These are phyloP conservation scores for Melanomma pulvis-pyrius DNA, from an alignment of 495 filamentous ascomycete genomes.

Conservation along the genomic window DNA sequence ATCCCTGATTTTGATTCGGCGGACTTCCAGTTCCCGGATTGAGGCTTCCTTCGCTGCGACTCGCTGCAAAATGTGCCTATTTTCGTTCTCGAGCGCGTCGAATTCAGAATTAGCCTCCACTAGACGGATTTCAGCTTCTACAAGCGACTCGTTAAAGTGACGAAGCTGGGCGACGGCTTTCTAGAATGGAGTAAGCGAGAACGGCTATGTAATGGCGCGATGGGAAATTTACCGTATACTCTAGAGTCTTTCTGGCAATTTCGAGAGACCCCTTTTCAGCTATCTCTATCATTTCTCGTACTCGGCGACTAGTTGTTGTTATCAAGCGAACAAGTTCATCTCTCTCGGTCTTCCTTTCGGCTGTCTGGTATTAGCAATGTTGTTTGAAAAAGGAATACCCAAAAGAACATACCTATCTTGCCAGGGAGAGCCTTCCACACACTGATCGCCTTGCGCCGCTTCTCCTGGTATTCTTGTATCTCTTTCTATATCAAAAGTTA, in stretches of 20 bases:
- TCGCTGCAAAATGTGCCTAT: conserved; percentile 57
- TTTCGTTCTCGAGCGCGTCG: conserved; percentile 63
- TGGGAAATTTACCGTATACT: conserved; percentile 68
- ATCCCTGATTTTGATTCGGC: conserved; percentile 36
- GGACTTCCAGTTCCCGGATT: conserved; percentile 45
- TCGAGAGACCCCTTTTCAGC: conserved; percentile 62
- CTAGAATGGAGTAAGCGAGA: conserved; percentile 43
- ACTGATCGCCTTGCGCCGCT: conserved; percentile 62
- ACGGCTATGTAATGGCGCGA: conserved; percentile 16
- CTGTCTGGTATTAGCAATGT: conserved; percentile 4
- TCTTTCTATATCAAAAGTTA: conserved; percentile 40
- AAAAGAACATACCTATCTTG: conserved; percentile 61
- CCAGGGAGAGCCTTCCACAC: conserved; percentile 68
- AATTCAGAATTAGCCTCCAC: conserved; percentile 83
- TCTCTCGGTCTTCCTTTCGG: conserved; percentile 14
- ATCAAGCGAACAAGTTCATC: background rate
- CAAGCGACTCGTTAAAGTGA: conserved; percentile 60
- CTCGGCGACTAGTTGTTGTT: conserved; percentile 35
- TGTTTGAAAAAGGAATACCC: conserved; percentile 33
- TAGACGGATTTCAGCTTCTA: conserved; percentile 67
- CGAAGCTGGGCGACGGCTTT: conserved; percentile 63
- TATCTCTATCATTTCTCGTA: conserved; percentile 52
- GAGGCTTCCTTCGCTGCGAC: conserved; percentile 54
- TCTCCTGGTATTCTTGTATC: conserved; percentile 57
- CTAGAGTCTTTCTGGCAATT: conserved; percentile 64